Base-by-base conservation (phyloP, 1,139 yeast species). In the Ogataea hybrid region DNA sequence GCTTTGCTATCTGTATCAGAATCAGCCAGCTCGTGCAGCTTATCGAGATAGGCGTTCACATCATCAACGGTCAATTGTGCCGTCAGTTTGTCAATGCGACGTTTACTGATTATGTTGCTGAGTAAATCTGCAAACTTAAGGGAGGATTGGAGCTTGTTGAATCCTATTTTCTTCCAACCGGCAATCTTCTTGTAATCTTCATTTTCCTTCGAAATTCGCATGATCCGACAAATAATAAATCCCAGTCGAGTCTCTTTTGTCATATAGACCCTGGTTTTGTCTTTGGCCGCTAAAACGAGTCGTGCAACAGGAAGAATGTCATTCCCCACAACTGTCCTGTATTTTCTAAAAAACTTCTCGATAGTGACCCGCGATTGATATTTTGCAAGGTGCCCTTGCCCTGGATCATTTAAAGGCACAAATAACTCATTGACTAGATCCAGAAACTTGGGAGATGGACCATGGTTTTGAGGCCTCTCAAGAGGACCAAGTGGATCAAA, bases 241-340 rank as follows among this genome's bases (percentile, higher is more conserved):
- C 77, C 81, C 27, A 82, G 57, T 0, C 73, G 70, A 8, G 64
- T 62, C 45, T 83, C 87, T 52, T 72, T 72, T 37, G 81, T 69
- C 51, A 71, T 69, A 56, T 75, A 82, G 9, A 69, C 58, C 21
- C 88, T 62, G 11, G 66, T 46, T 15, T 59, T 63, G 43, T 83
- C 83, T 50, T 78, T 72, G 46, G 77, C 76, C 0, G 95, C 92
- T 17, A 83, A 63, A 3, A 80, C 68, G 33, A 89, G 65, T 28
- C 81, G 65, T 11, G 85, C 69, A 0, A 81, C 80, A 0, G 94
- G 92, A 52, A 73, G 81, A 5, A 88, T 71, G 58, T 89, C 81
- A 25, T 70, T 61, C 0, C 96, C 96, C 3, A 86, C 83, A 25
- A 77, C 76, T 11, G 67, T 64, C 42, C 81, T 69, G 82, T 89